Percentiles rank a stretch among this genome's conserved stretches.
These are phyloP conservation scores for Fraxinus excelsior DNA, from an alignment of 257 asterid genomes.

Conservation along the genomic window DNA sequence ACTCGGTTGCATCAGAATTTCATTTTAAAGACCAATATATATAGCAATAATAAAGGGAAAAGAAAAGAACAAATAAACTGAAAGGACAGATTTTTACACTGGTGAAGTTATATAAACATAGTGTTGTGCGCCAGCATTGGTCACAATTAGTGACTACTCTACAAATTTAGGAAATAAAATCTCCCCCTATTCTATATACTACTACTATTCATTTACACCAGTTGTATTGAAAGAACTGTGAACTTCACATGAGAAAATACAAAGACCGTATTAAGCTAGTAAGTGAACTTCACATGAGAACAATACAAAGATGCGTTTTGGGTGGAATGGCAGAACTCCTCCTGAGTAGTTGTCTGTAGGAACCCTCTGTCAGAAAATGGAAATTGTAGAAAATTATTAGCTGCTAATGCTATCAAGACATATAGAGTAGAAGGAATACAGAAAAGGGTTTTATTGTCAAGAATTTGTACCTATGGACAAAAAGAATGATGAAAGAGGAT, in stretches of 20 bases:
- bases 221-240: neutral
- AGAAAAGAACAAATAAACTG: too few species aligned
- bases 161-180: neutral
- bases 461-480: too few species aligned
- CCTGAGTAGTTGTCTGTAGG: neutral
- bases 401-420: too few species aligned
- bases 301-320: neutral
- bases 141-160: too few species aligned
- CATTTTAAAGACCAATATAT: too few species aligned
- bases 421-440: neutral
- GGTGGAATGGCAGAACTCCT: neutral
- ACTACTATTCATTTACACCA: neutral
- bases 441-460: too few species aligned
- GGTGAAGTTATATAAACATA: too few species aligned
- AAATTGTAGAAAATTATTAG: neutral
- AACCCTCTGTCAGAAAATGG: neutral
- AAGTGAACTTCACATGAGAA: neutral
- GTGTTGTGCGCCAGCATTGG: too few species aligned
- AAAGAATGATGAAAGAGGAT: too few species aligned
- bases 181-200: neutral
- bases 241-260: neutral
- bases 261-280: neutral
- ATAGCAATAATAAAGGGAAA: too few species aligned
- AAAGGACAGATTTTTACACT: too few species aligned
- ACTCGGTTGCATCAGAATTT: too few species aligned